Base-by-base conservation (phyloP, 2,329 filamentous ascomycete genomes). In the Paecilomyces sp. region DNA sequence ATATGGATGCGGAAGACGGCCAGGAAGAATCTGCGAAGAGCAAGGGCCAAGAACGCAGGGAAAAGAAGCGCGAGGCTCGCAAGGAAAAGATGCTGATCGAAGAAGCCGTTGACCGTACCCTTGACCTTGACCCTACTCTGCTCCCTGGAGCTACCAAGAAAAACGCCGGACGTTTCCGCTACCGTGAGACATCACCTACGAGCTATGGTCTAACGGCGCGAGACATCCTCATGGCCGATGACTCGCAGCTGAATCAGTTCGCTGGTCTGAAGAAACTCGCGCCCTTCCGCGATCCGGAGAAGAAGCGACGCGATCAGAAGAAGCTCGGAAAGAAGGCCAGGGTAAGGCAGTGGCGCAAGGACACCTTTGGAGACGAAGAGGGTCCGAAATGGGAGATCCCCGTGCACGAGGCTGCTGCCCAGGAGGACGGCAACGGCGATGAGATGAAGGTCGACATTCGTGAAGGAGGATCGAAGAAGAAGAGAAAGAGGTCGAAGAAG, bases 231-330 rank as follows among this genome's bases (percentile, higher is more conserved):
- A 91, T 96, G 65, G 91, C 92, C 0, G 89, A 88, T 53, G 94
- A 99, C 77, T 80, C 85, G 54, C 86, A 88, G 58, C 85, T 99
- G 64, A 99, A 99, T 75, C 83, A 92, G 65, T 99, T 89, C 70
- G 93, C 88, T 4, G 93, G 94, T 6, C 80, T 99, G 69, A 99
- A 99, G 83, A 97, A 97, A 79, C 84, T 97, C 61, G 92, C 93
- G 3, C 82, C 90, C 4, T 99, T 94, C 80, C 85, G 94, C 59
- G 92, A 97, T 71, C 80, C 82, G 2, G 90, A 92, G 68, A 94
- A 95, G 83, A 97, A 97, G 82, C 83, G 84, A 66, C 89, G 88
- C 68, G 94, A 99, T 71, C 86, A 87, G 78, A 96, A 96, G 81
- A 84, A 85, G 67, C 82, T 97, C 31, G 89, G 91, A 64, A 99